Evolutionary conservation across 2,329 filamentous ascomycete genomes (phyloP), one percentile per base, ranked within the genome.

Genomic region (Rachicladosporium sp.): DNA sequence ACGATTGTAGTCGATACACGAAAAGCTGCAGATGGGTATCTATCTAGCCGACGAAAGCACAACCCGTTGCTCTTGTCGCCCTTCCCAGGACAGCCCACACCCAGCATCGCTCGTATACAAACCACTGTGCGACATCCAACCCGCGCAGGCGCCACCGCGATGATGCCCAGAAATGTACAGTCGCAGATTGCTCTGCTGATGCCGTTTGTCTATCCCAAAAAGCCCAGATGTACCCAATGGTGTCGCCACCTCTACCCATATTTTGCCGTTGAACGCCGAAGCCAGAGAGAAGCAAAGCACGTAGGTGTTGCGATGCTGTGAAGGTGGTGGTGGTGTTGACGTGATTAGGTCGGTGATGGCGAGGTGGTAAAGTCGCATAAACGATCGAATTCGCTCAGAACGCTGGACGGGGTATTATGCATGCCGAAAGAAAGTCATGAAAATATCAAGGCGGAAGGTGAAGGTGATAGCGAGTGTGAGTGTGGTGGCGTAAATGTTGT

Each of bases 371-470:
- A 31, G 33, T 11, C 35, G 35, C 33, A 29, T 35, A 37, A 38
- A 34, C 36, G 37, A 33, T 36, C 35, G 37, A 38, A 19, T 35
- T 41, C 42, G 42, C 42, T 43, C 35, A 37, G 35, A 43, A 43
- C 42, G 42, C 42, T 43, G 33, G 34, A 43, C 31, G 29, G 36
- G 38, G 39, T 43, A 43, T 43, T 40, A 43, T 43, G 42, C 42
- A 38, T 35, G 39, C 34, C 37, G 36, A 42, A 32, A 35, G 19
- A 13, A 33, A 40, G 36, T 34, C 29, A 10, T 33, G 32, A 31
- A 30, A 4, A 19, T 10, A 30, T 40, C 13, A 33, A 36, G 30
- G 41, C 33, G 19, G 13, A 36, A 21, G 19, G n/a, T 37, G 31
- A 21, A 15, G 23, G 31, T 31, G 19, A 31, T 40, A 38, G 34